Evolutionary conservation across 352 stramenopile species (phyloP).

Genomic region (Phytophthora aleatoria): DNA sequence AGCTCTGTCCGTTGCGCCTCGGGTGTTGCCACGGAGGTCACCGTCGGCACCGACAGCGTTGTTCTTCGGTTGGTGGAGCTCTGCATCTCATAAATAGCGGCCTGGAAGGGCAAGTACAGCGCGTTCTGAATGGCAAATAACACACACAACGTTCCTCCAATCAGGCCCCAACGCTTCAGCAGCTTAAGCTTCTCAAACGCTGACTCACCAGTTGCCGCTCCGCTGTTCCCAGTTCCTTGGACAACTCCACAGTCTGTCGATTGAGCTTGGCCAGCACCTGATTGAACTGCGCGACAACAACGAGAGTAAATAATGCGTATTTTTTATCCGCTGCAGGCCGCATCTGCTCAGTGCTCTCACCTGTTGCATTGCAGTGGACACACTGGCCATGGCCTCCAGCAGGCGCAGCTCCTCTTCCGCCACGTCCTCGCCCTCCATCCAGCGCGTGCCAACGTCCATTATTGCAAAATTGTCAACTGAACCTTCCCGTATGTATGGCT

Average conservation of each 20-base stretch:
- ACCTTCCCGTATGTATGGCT: neutral
- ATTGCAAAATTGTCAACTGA: slow-evolving; percentile 10
- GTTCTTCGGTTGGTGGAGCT: slow-evolving; percentile 29
- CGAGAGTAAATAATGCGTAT: neutral
- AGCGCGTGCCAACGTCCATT: slow-evolving; percentile 33
- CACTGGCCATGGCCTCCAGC: slow-evolving; percentile 46
- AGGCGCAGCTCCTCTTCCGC: slow-evolving; percentile 55
- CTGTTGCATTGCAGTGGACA: slow-evolving; percentile 51
- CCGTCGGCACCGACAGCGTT: slow-evolving; percentile 23
- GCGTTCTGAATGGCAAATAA: slow-evolving; percentile 39
- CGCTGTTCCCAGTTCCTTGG: slow-evolving; percentile 49
- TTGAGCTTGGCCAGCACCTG: slow-evolving; percentile 53
- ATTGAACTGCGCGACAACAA: slow-evolving; percentile 45
- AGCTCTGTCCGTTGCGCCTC: slow-evolving; percentile 36
- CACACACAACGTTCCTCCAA: neutral
- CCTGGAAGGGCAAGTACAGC: slow-evolving; percentile 60
- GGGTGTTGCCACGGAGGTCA: slow-evolving; percentile 17
- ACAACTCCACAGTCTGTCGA: slow-evolving; percentile 50
- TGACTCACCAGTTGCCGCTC: slow-evolving; percentile 52
- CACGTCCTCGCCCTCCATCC: slow-evolving; percentile 36
- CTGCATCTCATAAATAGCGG: slow-evolving; percentile 64
- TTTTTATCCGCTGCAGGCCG: neutral
- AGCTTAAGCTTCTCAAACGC: neutral
- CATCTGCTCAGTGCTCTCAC: slow-evolving; percentile 9
- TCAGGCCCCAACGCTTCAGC: neutral